Evolutionary conservation across 1,139 yeast genomes (phyloP).

Genomic region (Candida glucosophila): DNA sequence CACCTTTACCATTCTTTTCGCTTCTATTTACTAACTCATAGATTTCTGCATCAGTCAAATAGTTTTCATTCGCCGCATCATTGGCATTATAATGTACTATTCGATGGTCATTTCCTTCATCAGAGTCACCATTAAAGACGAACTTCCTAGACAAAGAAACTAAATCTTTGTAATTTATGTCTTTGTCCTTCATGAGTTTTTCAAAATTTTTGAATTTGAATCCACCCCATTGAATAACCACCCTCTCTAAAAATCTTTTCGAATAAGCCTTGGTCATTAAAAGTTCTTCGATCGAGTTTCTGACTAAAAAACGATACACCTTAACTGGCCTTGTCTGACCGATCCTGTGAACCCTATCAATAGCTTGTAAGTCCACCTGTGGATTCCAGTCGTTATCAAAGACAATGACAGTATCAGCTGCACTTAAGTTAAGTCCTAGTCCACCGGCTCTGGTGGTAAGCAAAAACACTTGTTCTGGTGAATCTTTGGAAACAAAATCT

Average conservation of each 20-base stretch:
- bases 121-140: constrained; percentile 7
- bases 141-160: constrained; percentile 21
- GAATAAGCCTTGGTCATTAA: constrained; percentile 68
- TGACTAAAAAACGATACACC: constrained; percentile 66
- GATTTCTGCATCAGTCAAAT: constrained; percentile 33
- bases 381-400: constrained; percentile 98
- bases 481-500: constrained; percentile 36
- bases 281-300: constrained; percentile 76
- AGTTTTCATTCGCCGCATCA: too few species aligned
- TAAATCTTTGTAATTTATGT: constrained; percentile 18
- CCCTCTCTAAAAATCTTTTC: constrained; percentile 69
- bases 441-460: constrained; percentile 94
- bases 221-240: constrained; percentile 79
- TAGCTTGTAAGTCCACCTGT: constrained; percentile 91
- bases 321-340: constrained; percentile 84
- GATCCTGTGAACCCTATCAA: constrained; percentile 89
- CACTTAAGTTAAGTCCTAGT: constrained; percentile 74
- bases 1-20: constrained; percentile 29
- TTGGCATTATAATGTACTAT: too few species aligned
- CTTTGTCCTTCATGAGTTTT: constrained; percentile 9
- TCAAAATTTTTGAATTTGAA: constrained; percentile 45
- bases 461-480: constrained; percentile 44
- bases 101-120: constrained; percentile 5
- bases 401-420: constrained; percentile 83
- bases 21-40: constrained; percentile 49